Conservation (phyloP, 1,284 basidiomycete genomes). For the Ceratobasidium sp. region DNA sequence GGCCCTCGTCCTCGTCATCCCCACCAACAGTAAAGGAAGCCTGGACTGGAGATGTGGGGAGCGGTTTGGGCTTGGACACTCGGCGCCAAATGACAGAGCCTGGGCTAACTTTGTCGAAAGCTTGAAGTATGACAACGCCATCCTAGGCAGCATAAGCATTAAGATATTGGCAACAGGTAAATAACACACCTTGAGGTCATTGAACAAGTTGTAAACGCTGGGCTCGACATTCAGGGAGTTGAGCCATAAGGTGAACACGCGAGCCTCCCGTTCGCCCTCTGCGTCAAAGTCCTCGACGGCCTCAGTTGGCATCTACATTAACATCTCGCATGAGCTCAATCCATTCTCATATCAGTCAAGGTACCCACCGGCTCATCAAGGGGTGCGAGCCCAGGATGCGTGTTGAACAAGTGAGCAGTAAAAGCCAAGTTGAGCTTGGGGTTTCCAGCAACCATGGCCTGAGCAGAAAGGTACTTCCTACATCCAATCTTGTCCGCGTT, state of each 20-base stretch:
- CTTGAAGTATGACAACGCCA: conserved; percentile 89
- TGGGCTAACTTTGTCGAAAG: conserved; percentile 94
- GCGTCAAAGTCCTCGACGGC: conserved; percentile 97
- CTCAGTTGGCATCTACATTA: conserved; percentile 72
- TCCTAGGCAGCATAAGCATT: conserved; percentile 52
- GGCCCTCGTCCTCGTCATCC: conserved; percentile 70
- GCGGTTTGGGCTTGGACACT: conserved; percentile 89
- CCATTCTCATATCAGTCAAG: not conserved
- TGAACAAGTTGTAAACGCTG: conserved; percentile 94
- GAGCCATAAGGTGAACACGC: conserved; percentile 97
- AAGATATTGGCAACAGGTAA: not conserved
- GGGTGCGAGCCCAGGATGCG: conserved; percentile 90
- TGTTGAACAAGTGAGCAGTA: conserved; percentile 99
- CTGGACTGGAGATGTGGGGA: conserved; percentile 48
- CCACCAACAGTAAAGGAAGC: conserved; percentile 52
- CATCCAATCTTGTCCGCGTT: conserved; percentile 94
- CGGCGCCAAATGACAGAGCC: conserved; percentile 93
- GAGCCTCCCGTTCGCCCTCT: conserved; percentile 96
- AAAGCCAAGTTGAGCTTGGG: conserved; percentile 99
- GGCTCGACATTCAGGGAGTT: conserved; percentile 97
- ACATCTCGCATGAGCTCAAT: conserved; percentile 59
- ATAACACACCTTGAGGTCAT: conserved; percentile 79
- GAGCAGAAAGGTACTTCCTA: conserved; percentile 92
- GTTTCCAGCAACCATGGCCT: conserved; percentile 91
- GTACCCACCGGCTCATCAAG: conserved; percentile 72